phyloP scores from a whole-genome alignment of 306 rosid species.

The Vigna angularis region DNA sequence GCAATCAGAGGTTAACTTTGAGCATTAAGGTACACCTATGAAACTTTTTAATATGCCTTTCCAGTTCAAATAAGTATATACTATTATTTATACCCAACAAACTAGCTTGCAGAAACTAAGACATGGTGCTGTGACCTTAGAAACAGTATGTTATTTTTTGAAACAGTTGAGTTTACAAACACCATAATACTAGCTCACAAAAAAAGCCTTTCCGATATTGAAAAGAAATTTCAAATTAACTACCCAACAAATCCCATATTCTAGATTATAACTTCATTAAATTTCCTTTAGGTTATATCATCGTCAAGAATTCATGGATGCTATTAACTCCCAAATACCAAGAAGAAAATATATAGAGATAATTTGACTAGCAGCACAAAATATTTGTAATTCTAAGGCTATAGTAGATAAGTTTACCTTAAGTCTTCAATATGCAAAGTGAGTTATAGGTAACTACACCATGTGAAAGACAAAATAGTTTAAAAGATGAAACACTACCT shows the following conservation, averaged over 20 bases:
- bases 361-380: constrained; percentile 23
- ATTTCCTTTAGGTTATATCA: background rate
- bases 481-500: constrained; percentile 59
- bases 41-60: constrained; percentile 39
- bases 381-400: constrained; percentile 24
- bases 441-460: constrained; percentile 13
- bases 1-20: background rate
- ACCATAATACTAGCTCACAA: background rate
- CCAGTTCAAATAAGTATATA: constrained; percentile 1
- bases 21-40: constrained; percentile 21
- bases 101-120: constrained; percentile 34
- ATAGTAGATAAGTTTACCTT: constrained; percentile 33
- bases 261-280: constrained; percentile 26
- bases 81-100: constrained; percentile 33
- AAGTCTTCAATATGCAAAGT: constrained; percentile 33
- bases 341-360: constrained; percentile 10
- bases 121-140: background rate
- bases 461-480: constrained; percentile 17
- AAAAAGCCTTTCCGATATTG: constrained; percentile 29
- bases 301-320: constrained; percentile 7
- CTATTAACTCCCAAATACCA: constrained; percentile 15
- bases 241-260: constrained; percentile 12
- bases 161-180: constrained; percentile 20
- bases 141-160: constrained; percentile 27
- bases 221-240: constrained; percentile 19